Base-by-base conservation (phyloP, 164 flowering plant genomes). In the Stephania japonica region DNA sequence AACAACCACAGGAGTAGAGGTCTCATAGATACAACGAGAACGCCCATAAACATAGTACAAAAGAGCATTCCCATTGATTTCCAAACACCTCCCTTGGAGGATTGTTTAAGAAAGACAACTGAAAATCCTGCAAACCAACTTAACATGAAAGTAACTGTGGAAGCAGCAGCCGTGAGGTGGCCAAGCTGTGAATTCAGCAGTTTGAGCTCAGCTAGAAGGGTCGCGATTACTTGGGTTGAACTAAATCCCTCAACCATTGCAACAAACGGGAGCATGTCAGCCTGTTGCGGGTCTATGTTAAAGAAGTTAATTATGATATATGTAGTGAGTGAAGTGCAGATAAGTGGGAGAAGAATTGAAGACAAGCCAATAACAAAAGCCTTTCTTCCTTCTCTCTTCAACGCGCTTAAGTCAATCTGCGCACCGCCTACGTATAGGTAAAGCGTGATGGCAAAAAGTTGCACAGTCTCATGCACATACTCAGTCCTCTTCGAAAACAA, bases 121-220 rank as follows among this genome's bases (percentile, higher is more conserved):
- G 43, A 19, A 5, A 42, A 6, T 2, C 23, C 53, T 18, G 53
- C 26, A 2, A 44, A 9, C 25, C 23, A 68, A 68, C 70, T 68
- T 12, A 23, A 74, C 5, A 61, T 19, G 6, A 42, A 49, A 14
- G 67, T 42, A 18, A 69, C 61, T 26, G 61, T 56, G 1, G 87
- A 71, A 0, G 87, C 75, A 21, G 76, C 73, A 26, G 73, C 26
- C 11, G 85, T 84, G 4, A 88, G 23, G 2, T 85, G 72, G 0
- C 91, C 91, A 7, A 87, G 32, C 24, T 86, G 86, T 0, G 91
- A 80, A 50, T 86, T 87, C 1, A 83, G 70, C 5, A 87, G 68
- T n/a, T 83, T 81, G 13, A 88, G 85, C 38, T 88, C 88, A 5
- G 73, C 5, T 4, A 88, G 72, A 24, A 84, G 67, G 69, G 73